These are phyloP conservation scores for Piper longum DNA, from an alignment of 164 flowering plant species.

Conservation along the genomic window DNA sequence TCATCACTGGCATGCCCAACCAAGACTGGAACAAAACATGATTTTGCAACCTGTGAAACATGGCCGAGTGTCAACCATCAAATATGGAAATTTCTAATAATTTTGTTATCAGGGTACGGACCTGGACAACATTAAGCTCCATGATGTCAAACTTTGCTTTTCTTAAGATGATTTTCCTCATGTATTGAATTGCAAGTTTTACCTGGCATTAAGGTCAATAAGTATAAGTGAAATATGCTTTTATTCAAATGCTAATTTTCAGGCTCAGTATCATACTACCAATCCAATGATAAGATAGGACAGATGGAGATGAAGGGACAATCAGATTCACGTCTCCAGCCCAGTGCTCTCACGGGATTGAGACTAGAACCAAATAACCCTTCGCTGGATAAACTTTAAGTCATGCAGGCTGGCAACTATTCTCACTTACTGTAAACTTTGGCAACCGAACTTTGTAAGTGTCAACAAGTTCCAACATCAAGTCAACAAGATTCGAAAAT, in stretches of 20 bases:
- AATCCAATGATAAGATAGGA: no score
- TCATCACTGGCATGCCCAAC: slow-evolving; percentile 90
- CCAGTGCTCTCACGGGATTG: not conserved
- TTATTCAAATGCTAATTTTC: no score
- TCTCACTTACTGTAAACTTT: slow-evolving; percentile 72
- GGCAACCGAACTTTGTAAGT: slow-evolving; percentile 79
- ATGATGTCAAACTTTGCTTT: slow-evolving; percentile 94
- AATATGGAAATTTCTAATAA: not conserved
- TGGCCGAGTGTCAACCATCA: not conserved
- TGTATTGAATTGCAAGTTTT: slow-evolving; percentile 81
- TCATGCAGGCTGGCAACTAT: not conserved
- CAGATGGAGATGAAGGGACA: not conserved
- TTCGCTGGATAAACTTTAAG: not conserved
- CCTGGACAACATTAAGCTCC: slow-evolving; percentile 79
- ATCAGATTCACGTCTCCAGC: not conserved
- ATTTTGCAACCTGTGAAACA: slow-evolving; percentile 45
- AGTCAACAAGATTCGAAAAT: slow-evolving; percentile 82
- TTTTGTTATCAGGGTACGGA: slow-evolving; percentile 2
- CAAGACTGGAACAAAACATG: slow-evolving; percentile 80
- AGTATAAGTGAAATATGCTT: no score
- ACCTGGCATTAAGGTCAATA: slow-evolving; percentile 31
- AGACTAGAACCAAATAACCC: not conserved
- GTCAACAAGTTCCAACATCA: slow-evolving; percentile 98
- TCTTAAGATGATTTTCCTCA: slow-evolving; percentile 68
- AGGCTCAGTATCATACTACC: no score